Evolutionary conservation across 768 basidiomycete species (phyloP), one percentile per base, ranked within the genome.

Genomic region (Strobilomyces confusus): DNA sequence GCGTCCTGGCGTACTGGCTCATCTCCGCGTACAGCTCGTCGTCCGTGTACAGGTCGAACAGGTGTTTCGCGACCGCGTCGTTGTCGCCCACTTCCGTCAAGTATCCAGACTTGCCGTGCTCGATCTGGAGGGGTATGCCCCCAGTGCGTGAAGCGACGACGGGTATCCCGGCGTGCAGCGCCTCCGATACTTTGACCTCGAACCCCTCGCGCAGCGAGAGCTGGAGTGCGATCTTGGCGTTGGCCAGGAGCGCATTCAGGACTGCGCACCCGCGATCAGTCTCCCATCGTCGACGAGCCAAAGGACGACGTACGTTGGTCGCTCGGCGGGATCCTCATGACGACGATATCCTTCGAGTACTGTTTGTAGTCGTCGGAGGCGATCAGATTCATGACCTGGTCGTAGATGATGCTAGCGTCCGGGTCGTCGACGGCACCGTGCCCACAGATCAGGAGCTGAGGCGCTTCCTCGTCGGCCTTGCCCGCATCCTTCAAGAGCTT

Each of bases 181-280:
- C 92, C 73, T 95, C 92, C 44, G 92, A 93, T 46, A 95, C 93
- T 71, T 98, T 98, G 72, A 98, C 92, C 66, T 98, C 95, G 73
- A 97, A 98, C 26, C 95, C 95, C 73, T 98, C 95, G 52, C 93
- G 87, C 42, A 89, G 87, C 48, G 91, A 93, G 42, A 98, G 83
- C 70, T 98, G 95, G 45, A 92, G 80, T 5, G 90, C 93, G 53
- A 95, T 86, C 75, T 89, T 86, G 42, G 90, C 80, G 60, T 94
- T 95, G 48, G 88, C 84, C 81, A 97, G 81, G 61, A 97, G 78
- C 9, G 88, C 86, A 59, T 95, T 93, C 54, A 98, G 78, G 47
- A 95, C 87, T 85, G 63, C n/a, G n/a, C 46, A 42, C 62, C 33
- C 54, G 40, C 26, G 36, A 41, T 62, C 17, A 56, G 63, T 40